phyloP scores from a whole-genome alignment of 225 moss, liverwort and hornwort genomes.

The Lunularia cruciata region DNA sequence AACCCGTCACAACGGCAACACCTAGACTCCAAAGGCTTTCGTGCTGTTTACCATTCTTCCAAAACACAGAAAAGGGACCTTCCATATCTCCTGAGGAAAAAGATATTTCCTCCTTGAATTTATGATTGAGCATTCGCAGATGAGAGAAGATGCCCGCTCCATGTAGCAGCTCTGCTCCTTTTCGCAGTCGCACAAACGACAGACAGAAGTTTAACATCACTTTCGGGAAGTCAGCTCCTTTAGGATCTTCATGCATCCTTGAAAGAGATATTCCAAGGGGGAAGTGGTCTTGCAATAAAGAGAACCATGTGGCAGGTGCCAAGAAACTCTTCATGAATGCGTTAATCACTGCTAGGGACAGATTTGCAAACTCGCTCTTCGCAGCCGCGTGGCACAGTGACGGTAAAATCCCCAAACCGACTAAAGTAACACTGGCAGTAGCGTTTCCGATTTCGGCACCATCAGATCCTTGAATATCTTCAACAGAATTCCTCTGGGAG shows the following conservation, averaged over 20 bases:
- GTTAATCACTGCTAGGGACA: conserved; percentile 80
- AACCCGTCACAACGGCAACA: conserved; percentile 73
- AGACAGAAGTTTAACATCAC: conserved; percentile 82
- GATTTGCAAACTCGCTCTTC: conserved; percentile 58
- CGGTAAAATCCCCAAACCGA: conserved; percentile 76
- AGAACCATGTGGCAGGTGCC: conserved; percentile 78
- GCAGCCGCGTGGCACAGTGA: conserved; percentile 75
- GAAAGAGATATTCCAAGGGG: conserved; percentile 64
- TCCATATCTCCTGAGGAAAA: conserved; percentile 53
- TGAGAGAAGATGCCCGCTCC: conserved; percentile 78
- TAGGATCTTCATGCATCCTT: conserved; percentile 65
- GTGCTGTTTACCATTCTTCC: conserved; percentile 60
- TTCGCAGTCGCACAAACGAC: conserved; percentile 67
- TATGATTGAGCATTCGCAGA: conserved; percentile 67
- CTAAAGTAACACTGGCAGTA: conserved; percentile 69
- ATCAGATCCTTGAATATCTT: conserved; percentile 35
- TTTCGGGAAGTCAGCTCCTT: conserved; percentile 58
- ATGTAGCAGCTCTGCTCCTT: conserved; percentile 87
- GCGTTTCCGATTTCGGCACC: conserved; percentile 58
- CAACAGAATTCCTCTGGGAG: conserved; percentile 43
- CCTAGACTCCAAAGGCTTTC: conserved; percentile 85
- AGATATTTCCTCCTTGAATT: conserved; percentile 52
- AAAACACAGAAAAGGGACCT: conserved; percentile 87
- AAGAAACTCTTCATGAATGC: conserved; percentile 78
- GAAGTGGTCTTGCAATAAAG: conserved; percentile 77